These are phyloP conservation scores for Populus ilicifolia DNA, from an alignment of 345 rosid genomes.

Conservation along the genomic window DNA sequence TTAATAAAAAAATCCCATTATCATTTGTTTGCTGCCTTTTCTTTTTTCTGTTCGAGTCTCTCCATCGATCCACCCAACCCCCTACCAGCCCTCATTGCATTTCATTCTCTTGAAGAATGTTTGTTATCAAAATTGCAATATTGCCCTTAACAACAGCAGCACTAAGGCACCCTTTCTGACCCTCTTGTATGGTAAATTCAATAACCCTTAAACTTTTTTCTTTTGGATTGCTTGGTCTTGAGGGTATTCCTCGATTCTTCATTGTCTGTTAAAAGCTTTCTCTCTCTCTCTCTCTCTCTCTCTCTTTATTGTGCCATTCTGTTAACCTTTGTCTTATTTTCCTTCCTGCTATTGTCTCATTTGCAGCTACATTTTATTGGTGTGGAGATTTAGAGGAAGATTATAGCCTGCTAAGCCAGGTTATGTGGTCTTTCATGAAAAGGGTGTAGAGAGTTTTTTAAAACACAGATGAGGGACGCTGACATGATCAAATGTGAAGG, in stretches of 20 bases:
- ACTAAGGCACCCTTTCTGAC: constrained; percentile 18
- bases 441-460: constrained; percentile 34
- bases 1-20: neutral
- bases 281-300: neutral
- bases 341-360: neutral
- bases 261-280: neutral
- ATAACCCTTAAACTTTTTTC: constrained; percentile 18
- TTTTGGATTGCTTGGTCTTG: constrained; percentile 51
- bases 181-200: constrained; percentile 21
- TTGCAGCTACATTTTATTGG: constrained; percentile 21
- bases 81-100: constrained; percentile 16
- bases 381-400: constrained; percentile 25
- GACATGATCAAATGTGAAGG: constrained; percentile 26
- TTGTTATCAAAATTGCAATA: constrained; percentile 2
- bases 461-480: constrained; percentile 57
- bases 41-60: constrained; percentile 29
- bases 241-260: constrained; percentile 49
- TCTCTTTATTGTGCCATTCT: neutral
- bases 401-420: constrained; percentile 26
- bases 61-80: constrained; percentile 10
- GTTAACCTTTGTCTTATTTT: constrained; percentile 8
- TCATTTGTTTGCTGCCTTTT: neutral
- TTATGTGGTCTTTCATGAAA: constrained; percentile 26
- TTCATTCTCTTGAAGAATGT: constrained; percentile 4
- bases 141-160: constrained; percentile 16